A percentile compares a stretch with the other conserved stretches of the same genome.
phyloP scores from a whole-genome alignment of 768 basidiomycete species.

The Gyrodon lividus region DNA sequence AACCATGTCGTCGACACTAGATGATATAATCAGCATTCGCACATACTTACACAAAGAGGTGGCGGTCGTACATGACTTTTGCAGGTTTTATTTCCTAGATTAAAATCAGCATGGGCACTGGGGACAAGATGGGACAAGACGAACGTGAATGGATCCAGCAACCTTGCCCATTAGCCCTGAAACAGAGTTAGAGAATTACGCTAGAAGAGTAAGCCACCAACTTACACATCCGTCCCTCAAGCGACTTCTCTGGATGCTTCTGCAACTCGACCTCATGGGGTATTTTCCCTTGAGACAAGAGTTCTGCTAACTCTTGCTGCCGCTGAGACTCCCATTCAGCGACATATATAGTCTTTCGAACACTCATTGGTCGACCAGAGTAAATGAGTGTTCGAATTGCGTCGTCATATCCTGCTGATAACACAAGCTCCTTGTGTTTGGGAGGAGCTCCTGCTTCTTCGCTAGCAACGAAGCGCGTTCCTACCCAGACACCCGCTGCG shows the following conservation, averaged over 20 bases:
- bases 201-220: not conserved
- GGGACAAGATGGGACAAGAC: conserved; percentile 18
- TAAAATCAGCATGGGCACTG: conserved; percentile 1
- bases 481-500: conserved; percentile 85
- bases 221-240: conserved; percentile 62
- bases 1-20: conserved; percentile 81
- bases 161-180: conserved; percentile 80
- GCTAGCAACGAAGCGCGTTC: conserved; percentile 83
- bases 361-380: conserved; percentile 77
- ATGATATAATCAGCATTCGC: conserved; percentile 8
- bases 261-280: conserved; percentile 76
- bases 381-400: conserved; percentile 69
- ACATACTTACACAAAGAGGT: not conserved
- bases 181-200: conserved; percentile 3
- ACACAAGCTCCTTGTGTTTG: conserved; percentile 64
- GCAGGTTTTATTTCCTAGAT: conserved; percentile 77
- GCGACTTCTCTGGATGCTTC: conserved; percentile 62
- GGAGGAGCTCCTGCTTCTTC: conserved; percentile 78
- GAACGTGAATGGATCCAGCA: conserved; percentile 64
- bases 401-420: conserved; percentile 77
- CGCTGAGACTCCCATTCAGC: conserved; percentile 70
- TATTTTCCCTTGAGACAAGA: conserved; percentile 64
- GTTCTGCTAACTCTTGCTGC: conserved; percentile 53
- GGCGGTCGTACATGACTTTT: conserved; percentile 66
- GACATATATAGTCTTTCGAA: conserved; percentile 80